Percentiles rank a stretch among this genome's conserved stretches.
Evolutionary conservation across 768 basidiomycete genomes (phyloP).

Genomic region (Leccinum boreale): DNA sequence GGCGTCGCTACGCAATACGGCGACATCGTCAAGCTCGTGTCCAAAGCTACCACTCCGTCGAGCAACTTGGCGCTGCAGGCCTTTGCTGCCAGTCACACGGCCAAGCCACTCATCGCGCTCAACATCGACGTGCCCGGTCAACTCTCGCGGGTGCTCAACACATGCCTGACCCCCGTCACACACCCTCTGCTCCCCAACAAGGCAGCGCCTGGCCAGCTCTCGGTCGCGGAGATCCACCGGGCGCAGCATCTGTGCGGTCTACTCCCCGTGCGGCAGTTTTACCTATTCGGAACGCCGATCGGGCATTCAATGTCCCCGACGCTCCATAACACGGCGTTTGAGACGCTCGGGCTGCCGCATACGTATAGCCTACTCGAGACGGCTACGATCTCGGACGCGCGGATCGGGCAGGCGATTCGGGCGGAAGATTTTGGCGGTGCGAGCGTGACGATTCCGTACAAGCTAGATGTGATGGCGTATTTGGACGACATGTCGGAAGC

Average conservation of each 20-base stretch:
- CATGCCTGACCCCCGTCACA: slow-evolving; percentile 84
- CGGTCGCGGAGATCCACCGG: slow-evolving; percentile 80
- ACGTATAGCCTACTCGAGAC: slow-evolving; percentile 79
- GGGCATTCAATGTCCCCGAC: slow-evolving; percentile 87
- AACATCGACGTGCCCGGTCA: slow-evolving; percentile 92
- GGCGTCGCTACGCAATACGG: slow-evolving; percentile 62
- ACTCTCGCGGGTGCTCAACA: slow-evolving; percentile 84
- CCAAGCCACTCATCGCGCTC: slow-evolving; percentile 89
- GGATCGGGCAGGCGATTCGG: slow-evolving; percentile 45
- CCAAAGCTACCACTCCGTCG: slow-evolving; percentile 67
- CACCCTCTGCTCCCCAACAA: slow-evolving; percentile 82
- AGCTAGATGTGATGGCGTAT: slow-evolving; percentile 82
- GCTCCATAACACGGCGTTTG: slow-evolving; percentile 88
- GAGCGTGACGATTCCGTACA: slow-evolving; percentile 95
- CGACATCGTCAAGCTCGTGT: slow-evolving; percentile 91
- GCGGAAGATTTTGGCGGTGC: slow-evolving; percentile 87
- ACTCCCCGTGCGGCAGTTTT: slow-evolving; percentile 71
- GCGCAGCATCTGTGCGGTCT: slow-evolving; percentile 80
- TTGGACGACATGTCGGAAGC: slow-evolving; percentile 79
- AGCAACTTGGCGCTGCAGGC: slow-evolving; percentile 79
- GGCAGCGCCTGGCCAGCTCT: slow-evolving; percentile 92
- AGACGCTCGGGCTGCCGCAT: slow-evolving; percentile 80
- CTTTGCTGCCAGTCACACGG: slow-evolving; percentile 57
- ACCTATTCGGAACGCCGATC: slow-evolving; percentile 89
- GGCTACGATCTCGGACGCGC: slow-evolving; percentile 51